Base-by-base conservation (phyloP, 805 yeast species). In the Ogataea saltuana region DNA sequence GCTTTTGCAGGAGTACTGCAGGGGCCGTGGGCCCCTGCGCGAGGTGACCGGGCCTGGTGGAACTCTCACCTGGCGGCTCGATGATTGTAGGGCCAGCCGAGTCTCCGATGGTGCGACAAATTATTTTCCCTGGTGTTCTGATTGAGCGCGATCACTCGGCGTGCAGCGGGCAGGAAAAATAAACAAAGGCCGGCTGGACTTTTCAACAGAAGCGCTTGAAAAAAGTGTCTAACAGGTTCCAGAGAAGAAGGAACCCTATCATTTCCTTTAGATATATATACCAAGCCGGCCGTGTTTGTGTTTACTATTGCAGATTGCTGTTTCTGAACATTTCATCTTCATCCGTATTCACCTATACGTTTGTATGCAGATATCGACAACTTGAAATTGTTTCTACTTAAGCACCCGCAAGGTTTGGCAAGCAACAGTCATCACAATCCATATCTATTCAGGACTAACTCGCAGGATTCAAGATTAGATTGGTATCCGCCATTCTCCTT, bases 1-100 rank as follows among this genome's bases (percentile, higher is more conserved):
- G 37, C 36, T 39, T n/a, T 42, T 43, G 42, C 39, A 19, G 39
- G 43, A 6, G n/a, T n/a, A n/a, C n/a, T n/a, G n/a, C n/a, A n/a
- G n/a, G n/a, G n/a, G n/a, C n/a, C n/a, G n/a, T n/a, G n/a, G n/a
- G n/a, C n/a, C n/a, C n/a, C n/a, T n/a, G n/a, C n/a, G n/a, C n/a
- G n/a, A n/a, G n/a, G n/a, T n/a, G n/a, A n/a, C n/a, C n/a, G n/a
- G n/a, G n/a, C n/a, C n/a, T n/a, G n/a, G 31, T 28, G 31, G 16
- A 13, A 15, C 31, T 15, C 31, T 11, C 19, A 13, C 31, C 31
- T 17, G 31, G 31, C 31, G 16, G 31, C 6, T 13, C n/a, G 29
- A n/a, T n/a, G n/a, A n/a, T n/a, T n/a, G n/a, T n/a, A n/a, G n/a
- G n/a, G n/a, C n/a, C n/a, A n/a, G n/a, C n/a, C n/a, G n/a, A n/a